These are phyloP conservation scores for Scedosporium apiospermum DNA, from an alignment of 2,329 filamentous ascomycete species.

Conservation along the genomic window DNA sequence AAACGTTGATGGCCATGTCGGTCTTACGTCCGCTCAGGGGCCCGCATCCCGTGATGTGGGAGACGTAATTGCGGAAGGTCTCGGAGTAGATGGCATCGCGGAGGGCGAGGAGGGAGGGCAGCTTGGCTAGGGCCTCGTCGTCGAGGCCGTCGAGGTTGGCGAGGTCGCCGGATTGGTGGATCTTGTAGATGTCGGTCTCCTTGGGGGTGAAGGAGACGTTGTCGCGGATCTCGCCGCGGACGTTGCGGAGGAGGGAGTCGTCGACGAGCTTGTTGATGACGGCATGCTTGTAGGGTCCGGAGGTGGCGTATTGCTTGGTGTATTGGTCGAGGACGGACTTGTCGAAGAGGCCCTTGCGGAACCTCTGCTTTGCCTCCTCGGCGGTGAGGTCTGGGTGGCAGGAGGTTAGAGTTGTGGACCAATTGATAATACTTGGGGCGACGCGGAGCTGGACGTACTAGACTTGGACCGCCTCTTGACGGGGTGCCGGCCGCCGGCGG, in stretches of 20 bases:
- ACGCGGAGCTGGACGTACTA: conserved; percentile 22
- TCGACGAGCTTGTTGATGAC: conserved; percentile 78
- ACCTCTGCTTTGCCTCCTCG: conserved; percentile 46
- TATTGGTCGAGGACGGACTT: conserved; percentile 47
- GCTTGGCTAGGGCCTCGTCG: conserved; percentile 70
- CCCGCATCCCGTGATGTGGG: conserved; percentile 75
- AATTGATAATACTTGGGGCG: conserved; percentile 3
- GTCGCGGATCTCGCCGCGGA: conserved; percentile 79
- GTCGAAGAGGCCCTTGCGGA: conserved; percentile 59
- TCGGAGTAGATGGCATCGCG: conserved; percentile 91
- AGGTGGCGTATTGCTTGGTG: conserved; percentile 51
- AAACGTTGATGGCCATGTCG: conserved; percentile 98
- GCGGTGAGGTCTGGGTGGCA: conserved; percentile 30
- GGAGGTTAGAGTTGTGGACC: conserved; percentile 1
- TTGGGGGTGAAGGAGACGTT: conserved; percentile 96
- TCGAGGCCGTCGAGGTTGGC: conserved; percentile 94
- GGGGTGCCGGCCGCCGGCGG: conserved; percentile 30
- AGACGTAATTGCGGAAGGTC: conserved; percentile 80
- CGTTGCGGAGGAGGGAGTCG: conserved; percentile 70
- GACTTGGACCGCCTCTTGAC: conserved; percentile 45
- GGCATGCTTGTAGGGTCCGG: conserved; percentile 77
- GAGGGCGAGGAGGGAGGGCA: conserved; percentile 84
- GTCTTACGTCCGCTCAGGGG: conserved; percentile 88
- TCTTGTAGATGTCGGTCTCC: conserved; percentile 99
- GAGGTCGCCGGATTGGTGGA: conserved; percentile 95